Conservation (phyloP, 2,329 filamentous ascomycete genomes). For the Cordyceps cateniannulata region DNA sequence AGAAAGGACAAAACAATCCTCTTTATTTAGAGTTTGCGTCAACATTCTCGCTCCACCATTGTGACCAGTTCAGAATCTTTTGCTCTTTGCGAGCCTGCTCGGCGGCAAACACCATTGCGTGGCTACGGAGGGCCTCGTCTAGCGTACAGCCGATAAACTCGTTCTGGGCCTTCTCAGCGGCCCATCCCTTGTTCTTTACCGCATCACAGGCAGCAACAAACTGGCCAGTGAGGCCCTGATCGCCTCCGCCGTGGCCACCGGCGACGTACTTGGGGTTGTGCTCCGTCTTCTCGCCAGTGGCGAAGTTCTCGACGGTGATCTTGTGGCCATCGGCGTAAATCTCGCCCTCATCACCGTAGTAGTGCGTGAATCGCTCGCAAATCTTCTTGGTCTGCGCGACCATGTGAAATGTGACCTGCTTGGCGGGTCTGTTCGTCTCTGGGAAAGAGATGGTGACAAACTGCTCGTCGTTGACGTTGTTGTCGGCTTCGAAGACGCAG, state of each 20-base stretch:
- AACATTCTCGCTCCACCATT: constrained; percentile 60
- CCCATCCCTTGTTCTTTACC: constrained; percentile 65
- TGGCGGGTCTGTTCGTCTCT: constrained; percentile 59
- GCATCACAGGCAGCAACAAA: constrained; percentile 77
- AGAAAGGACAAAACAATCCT: not conserved
- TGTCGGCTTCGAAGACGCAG: constrained; percentile 92
- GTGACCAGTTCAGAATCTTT: constrained; percentile 65
- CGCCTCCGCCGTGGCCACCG: constrained; percentile 35
- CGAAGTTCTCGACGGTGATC: constrained; percentile 64
- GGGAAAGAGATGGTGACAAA: constrained; percentile 84
- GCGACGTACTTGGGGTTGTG: constrained; percentile 28
- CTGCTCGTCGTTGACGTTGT: constrained; percentile 91
- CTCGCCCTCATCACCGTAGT: constrained; percentile 84
- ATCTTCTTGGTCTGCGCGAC: constrained; percentile 81
- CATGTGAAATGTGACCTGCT: constrained; percentile 91
- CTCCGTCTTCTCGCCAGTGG: constrained; percentile 27
- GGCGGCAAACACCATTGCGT: constrained; percentile 89
- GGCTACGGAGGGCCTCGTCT: constrained; percentile 82
- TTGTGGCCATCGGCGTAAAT: constrained; percentile 74
- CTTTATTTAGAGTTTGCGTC: constrained; percentile 16
- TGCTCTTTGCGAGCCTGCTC: constrained; percentile 71
- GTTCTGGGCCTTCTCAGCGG: constrained; percentile 64
- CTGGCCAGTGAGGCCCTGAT: constrained; percentile 61
- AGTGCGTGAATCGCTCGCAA: constrained; percentile 75
- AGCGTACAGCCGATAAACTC: constrained; percentile 73